phyloP scores from a whole-genome alignment of 78 protist genomes.

The Dictyostelium brefeldianum region DNA sequence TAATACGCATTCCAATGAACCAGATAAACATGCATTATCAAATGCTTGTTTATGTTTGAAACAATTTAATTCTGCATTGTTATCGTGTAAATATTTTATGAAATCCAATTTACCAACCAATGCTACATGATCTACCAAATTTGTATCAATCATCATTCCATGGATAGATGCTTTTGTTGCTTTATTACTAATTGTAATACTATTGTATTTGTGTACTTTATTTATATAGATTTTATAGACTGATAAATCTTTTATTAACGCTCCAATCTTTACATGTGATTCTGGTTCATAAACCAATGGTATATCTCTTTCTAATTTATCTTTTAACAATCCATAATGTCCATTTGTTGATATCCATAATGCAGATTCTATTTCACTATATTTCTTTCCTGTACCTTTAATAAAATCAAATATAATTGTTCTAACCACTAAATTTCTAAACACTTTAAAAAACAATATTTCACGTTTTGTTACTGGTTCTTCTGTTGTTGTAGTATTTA shows the following conservation, averaged over 20 bases:
- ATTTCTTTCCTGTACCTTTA: neutral
- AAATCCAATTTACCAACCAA: neutral
- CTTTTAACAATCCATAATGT: neutral
- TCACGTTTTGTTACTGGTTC: neutral
- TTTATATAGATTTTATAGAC: too few relatives aligned
- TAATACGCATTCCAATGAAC: neutral
- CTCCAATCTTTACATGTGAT: neutral
- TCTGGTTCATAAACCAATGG: neutral
- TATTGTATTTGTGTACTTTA: too few relatives aligned
- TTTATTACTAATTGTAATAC: neutral
- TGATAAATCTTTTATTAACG: too few relatives aligned
- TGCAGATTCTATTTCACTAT: neutral
- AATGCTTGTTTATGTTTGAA: too few relatives aligned
- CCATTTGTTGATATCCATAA: neutral
- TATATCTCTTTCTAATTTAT: neutral
- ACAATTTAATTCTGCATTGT: neutral
- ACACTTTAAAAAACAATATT: constrained; percentile 17
- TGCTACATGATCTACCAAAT: neutral
- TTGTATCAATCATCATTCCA: neutral
- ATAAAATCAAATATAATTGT: neutral
- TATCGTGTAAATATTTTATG: neutral
- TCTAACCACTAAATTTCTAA: constrained; percentile 5
- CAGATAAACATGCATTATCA: neutral
- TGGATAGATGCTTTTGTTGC: too few relatives aligned
- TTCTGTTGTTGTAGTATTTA: neutral